Percentiles rank a stretch among this genome's conserved stretches.
These are phyloP conservation scores for Pythium biforme DNA, from an alignment of 352 stramenopile species.

Conservation along the genomic window DNA sequence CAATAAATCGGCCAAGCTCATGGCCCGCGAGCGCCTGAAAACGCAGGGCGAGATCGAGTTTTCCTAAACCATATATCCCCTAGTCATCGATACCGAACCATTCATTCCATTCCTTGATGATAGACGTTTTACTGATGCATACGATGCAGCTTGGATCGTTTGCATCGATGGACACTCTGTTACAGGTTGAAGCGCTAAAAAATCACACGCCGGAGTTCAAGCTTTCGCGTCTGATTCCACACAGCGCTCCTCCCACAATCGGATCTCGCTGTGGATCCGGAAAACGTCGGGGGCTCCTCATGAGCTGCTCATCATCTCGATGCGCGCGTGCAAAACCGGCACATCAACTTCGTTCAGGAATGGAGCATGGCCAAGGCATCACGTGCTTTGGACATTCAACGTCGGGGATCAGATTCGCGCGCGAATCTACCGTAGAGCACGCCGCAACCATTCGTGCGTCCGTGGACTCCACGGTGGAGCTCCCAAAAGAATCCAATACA, in stretches of 20 bases:
- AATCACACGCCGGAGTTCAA: slow-evolving; percentile 3
- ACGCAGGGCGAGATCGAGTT: slow-evolving; percentile 48
- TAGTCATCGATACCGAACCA: neutral
- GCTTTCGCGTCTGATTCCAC: slow-evolving; percentile 12
- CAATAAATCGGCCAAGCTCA: slow-evolving; percentile 64
- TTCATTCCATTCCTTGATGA: neutral
- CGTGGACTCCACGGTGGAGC: neutral
- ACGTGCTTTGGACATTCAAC: neutral
- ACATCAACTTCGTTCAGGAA: neutral
- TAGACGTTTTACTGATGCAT: too few species aligned
- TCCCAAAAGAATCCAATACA: neutral
- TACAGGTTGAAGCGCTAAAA: neutral
- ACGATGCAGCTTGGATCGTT: neutral
- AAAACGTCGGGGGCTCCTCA: neutral
- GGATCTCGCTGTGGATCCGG: neutral
- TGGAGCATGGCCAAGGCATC: neutral
- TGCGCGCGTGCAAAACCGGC: neutral
- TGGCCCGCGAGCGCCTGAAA: slow-evolving; percentile 46
- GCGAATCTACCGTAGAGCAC: neutral
- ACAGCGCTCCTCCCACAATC: neutral
- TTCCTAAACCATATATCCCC: slow-evolving; percentile 6
- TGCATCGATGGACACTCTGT: neutral
- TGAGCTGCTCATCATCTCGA: neutral
- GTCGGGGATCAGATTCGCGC: neutral
- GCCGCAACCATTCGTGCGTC: too few species aligned